Evolutionary conservation across 495 filamentous ascomycete species (phyloP).

Genomic region (Penicillium coffeae): DNA sequence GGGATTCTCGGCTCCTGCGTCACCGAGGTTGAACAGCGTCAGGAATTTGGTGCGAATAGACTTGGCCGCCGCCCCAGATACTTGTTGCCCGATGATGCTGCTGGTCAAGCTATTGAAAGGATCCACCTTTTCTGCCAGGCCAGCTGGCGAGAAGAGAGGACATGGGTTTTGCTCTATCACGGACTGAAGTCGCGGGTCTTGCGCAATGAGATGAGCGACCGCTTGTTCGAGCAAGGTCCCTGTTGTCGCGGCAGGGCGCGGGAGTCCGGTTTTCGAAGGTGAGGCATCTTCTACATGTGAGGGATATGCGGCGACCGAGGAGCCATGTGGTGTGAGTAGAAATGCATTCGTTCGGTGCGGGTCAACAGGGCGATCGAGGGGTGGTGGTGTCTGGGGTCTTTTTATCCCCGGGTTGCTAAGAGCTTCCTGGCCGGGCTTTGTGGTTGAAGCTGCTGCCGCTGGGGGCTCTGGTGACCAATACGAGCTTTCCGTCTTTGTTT

Average conservation of each 20-base stretch:
- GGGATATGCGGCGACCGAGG: constrained; percentile 58
- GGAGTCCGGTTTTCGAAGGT: constrained; percentile 53
- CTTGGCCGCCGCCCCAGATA: constrained; percentile 84
- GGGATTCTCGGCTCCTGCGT: constrained; percentile 4
- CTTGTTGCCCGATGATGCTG: constrained; percentile 94
- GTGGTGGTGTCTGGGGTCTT: constrained; percentile 39
- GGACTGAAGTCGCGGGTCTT: constrained; percentile 68
- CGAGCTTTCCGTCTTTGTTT: constrained; percentile 10
- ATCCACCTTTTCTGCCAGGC: constrained; percentile 77
- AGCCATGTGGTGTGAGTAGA: constrained; percentile 74
- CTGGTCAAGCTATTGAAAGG: constrained; percentile 79
- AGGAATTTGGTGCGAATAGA: constrained; percentile 86
- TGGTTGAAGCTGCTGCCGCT: background rate
- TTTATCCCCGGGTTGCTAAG: constrained; percentile 12
- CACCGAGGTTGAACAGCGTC: constrained; percentile 56
- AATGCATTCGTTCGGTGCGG: constrained; percentile 69
- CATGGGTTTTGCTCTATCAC: constrained; percentile 76
- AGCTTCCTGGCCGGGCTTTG: constrained; percentile 12
- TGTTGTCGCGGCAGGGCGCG: constrained; percentile 57
- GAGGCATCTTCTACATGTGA: constrained; percentile 46
- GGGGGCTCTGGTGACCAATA: constrained; percentile 25
- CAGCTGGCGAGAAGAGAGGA: constrained; percentile 72
- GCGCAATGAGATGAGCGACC: constrained; percentile 67
- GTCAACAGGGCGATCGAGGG: constrained; percentile 54
- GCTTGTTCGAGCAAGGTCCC: constrained; percentile 74